Evolutionary conservation across 2,329 filamentous ascomycete species (phyloP), one percentile per base, ranked within the genome.

Genomic region (Fusarium multiceps): DNA sequence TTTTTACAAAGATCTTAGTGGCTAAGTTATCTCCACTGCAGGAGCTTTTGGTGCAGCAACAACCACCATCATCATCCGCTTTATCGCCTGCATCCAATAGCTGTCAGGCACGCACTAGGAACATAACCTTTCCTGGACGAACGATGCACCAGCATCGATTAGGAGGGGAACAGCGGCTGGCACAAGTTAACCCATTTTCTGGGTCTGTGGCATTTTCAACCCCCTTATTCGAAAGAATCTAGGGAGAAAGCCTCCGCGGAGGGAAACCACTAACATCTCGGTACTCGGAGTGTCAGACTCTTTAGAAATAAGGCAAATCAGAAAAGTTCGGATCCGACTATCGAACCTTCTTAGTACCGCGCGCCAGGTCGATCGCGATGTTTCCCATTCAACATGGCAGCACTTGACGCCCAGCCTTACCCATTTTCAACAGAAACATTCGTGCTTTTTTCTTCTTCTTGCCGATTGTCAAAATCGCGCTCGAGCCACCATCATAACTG

Each of bases 401-500:
- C 13, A 41, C 34, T 40, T 40, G 18, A 37, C 18, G 12, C 23
- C 11, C 23, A 27, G 41, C 11, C 20, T 30, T n/a, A 18, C 7
- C n/a, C 49, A 27, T 12, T n/a, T 27, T 42, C 30, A 25, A 37
- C 14, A 27, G 10, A 30, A 32, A 37, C 27, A 13, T 49, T n/a
- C 6, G 23, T n/a, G 20, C 40, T 28, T 46, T 42, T n/a, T 32
- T 46, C 25, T 49, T 50, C 45, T 68, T 51, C n/a, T 61, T n/a
- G 27, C 30, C 46, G 28, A 46, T 53, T 53, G 34, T 42, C 45
- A 57, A 46, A 68, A 55, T 47, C 53, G 50, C 59, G 58, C 67
- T 71, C 54, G 58, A 71, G 68, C 63, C 67, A 71, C 58, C 49
- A 71, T 59, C 45, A 30, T 40, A 30, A 50, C 45, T 61, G 46